phyloP scores from a whole-genome alignment of 345 rosid genomes.

The Orychophragmus violaceus region DNA sequence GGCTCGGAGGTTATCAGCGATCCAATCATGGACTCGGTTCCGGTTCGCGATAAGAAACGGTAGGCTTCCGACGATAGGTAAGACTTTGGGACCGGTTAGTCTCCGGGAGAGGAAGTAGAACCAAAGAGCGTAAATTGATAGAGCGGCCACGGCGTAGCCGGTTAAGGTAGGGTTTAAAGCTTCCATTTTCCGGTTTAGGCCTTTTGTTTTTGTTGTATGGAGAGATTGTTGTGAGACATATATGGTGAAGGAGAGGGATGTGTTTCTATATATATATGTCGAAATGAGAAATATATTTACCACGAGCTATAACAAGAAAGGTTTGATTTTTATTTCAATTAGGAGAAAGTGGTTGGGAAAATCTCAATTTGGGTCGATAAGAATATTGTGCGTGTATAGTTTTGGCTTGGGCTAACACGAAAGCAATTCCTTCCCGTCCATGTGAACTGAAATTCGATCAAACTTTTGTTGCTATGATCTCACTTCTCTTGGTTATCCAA shows the following conservation, averaged over 20 bases:
- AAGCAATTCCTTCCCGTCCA: no score
- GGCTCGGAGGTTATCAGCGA: slow-evolving; percentile 57
- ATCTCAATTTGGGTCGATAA: slow-evolving; percentile 40
- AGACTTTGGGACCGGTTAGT: slow-evolving; percentile 60
- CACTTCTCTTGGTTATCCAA: no score
- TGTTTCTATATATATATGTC: not conserved
- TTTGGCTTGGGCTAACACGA: no score
- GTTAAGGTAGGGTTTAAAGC: slow-evolving; percentile 21
- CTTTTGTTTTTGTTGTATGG: slow-evolving; percentile 6
- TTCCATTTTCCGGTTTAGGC: slow-evolving; percentile 44
- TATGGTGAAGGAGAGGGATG: slow-evolving; percentile 15
- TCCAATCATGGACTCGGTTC: slow-evolving; percentile 67
- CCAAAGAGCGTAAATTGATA: slow-evolving; percentile 60
- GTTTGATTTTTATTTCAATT: slow-evolving; percentile 17
- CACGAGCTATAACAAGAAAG: slow-evolving; percentile 25
- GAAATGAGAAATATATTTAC: not conserved
- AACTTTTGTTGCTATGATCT: no score
- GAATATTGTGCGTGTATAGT: slow-evolving; percentile 16
- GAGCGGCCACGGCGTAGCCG: slow-evolving; percentile 33
- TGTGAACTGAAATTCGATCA: no score
- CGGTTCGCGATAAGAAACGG: slow-evolving; percentile 57
- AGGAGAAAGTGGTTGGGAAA: slow-evolving; percentile 74
- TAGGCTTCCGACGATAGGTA: slow-evolving; percentile 71
- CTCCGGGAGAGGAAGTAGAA: slow-evolving; percentile 54
- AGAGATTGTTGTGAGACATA: slow-evolving; percentile 5